Evolutionary conservation across 2,329 filamentous ascomycete genomes (phyloP), one percentile per base, ranked within the genome.

Genomic region (Diplodia seriata): DNA sequence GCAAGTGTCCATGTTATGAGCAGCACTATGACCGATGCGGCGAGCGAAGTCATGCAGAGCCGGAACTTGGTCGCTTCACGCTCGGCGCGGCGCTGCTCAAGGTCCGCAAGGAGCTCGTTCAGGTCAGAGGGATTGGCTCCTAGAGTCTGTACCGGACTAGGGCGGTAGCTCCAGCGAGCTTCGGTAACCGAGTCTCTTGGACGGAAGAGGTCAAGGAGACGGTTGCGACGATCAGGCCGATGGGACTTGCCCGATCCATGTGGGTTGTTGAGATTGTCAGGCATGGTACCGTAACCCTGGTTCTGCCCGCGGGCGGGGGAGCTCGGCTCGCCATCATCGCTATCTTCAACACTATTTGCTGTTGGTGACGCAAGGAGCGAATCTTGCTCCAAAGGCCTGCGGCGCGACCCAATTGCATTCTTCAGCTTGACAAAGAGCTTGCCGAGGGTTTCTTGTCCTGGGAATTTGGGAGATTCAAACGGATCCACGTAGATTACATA

Each of bases 401-500:
- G 59, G 26, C 74, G 50, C 18, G 43, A 47, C 55, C 75, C 38
- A 9, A 64, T 23, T 3, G 51, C 49, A 4, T 51, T 55, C 18
- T 66, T 86, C 12, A 77, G 75, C 3, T 79, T 76, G 53, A 88
- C 77, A 31, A 88, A 79, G 47, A 78, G 47, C 20, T 33, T 81
- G 68, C 86, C 83, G 31, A 93, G 78, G 47, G 87, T 85, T 31
- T 85, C 83, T 43, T 92, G 79, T 15, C 91, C 89, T 0, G 90
- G 88, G 66, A 91, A 90, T 40, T 80, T 81, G 20, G 79, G 74
- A 11, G 85, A 82, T 1, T 86, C 86, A 71, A 92, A 85, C 0
- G 91, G 91, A 74, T 94, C 86, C 69, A 94, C 82, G 73, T 92
- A 93, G 71, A 95, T 89, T 54, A 87, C 85, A 76, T 93, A 95